Evolutionary conservation across 306 rosid genomes (phyloP), one percentile per base, ranked within the genome.

Genomic region (Castanospermum australe): DNA sequence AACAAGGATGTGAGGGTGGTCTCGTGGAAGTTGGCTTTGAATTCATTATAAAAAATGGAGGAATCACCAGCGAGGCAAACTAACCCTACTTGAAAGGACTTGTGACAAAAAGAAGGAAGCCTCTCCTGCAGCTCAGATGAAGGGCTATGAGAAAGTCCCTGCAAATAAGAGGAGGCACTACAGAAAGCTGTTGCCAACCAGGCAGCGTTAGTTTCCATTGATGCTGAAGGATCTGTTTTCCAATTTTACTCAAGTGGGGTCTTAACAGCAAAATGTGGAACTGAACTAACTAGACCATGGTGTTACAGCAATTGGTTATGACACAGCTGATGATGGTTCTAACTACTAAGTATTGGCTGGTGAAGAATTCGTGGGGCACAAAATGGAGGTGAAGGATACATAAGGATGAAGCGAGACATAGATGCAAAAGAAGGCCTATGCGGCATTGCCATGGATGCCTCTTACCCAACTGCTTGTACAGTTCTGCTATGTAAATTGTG

Each of bases 301-400:
- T 76, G 85, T 82, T 10, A 76, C 74, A 1, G 74, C 74, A 1
- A 61, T 82, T 62, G 81, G 85, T 76, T 82, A 82, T 75, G 85
- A 73, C 4, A 60, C 8, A 2, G 79, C 39, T 5, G 25, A 3
- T 28, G 32, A 82, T 82, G 85, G 85, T 12, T n/a, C n/a, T n/a
- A n/a, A n/a, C n/a, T n/a, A 68, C 60, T 17, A 67, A 82, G 7
- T 82, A 82, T 60, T 82, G 85, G 85, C 5, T 81, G 1, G 73
- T 84, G 32, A 84, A 84, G 78, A 79, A 83, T 65, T 77, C 83
- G 12, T 83, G 86, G 86, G 81, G 85, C 4, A 81, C 81, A 0
- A 4, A 6, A 2, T 81, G 86, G 87, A 83, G 41, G n/a, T n/a
- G 17, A 73, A 22, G 87, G 87, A 0, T 83, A 83, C 44, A 60